Conservation (phyloP, 768 basidiomycete genomes). For the Auriscalpium vulgare region DNA sequence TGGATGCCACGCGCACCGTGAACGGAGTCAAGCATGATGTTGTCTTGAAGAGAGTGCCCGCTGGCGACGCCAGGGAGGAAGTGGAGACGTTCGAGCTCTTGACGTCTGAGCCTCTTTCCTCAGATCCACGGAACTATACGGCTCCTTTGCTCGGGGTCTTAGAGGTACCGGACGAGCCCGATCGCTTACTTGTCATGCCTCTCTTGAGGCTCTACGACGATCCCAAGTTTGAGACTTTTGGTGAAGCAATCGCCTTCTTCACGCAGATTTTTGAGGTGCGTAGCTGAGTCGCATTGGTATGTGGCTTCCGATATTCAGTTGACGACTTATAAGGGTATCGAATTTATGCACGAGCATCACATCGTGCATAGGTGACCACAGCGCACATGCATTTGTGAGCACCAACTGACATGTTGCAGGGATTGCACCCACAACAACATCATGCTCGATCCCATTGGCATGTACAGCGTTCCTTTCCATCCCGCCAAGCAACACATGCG, state of each 20-base stretch:
- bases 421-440: conserved; percentile 9
- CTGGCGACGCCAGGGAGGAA: conserved; percentile 4
- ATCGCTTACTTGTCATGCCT: conserved; percentile 16
- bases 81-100: conserved; percentile 1
- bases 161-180: conserved; percentile 6
- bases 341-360: conserved; percentile 20
- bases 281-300: not conserved
- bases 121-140: conserved; percentile 18
- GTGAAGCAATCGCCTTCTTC: conserved; percentile 20
- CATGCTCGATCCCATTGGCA: conserved; percentile 7
- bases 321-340: conserved; percentile 13
- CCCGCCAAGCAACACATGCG: not conserved
- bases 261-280: conserved; percentile 18
- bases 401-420: too few relatives aligned
- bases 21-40: conserved; percentile 10
- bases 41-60: conserved; percentile 11
- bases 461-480: conserved; percentile 8
- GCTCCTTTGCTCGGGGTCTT: conserved; percentile 11
- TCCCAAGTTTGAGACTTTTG: conserved; percentile 19
- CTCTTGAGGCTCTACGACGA: conserved; percentile 12
- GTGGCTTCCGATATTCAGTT: too few relatives aligned
- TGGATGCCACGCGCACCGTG: conserved; percentile 13
- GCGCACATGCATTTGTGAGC: too few relatives aligned
- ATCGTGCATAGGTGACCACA: too few relatives aligned
- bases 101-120: not conserved